phyloP scores from a whole-genome alignment of 176 grass and related monocot species.

The Zea luxurians region DNA sequence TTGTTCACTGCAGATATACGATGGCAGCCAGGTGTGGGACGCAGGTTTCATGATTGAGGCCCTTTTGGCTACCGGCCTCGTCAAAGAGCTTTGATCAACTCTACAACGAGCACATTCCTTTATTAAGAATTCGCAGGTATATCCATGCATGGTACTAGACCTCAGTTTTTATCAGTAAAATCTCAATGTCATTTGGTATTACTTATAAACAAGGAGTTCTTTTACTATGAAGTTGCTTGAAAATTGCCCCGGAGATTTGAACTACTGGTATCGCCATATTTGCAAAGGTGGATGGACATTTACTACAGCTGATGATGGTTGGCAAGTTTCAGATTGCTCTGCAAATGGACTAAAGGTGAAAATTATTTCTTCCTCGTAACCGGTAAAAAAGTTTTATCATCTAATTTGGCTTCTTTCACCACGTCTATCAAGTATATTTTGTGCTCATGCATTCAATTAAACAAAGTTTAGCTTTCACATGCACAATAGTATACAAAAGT shows the following conservation, averaged over 20 bases:
- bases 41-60: background rate
- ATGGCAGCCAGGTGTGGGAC: background rate
- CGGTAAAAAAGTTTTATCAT: background rate
- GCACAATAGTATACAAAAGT: too few species aligned
- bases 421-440: too few species aligned
- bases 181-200: background rate
- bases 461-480: too few species aligned
- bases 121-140: too few species aligned
- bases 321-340: slow-evolving; percentile 93
- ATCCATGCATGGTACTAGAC: too few species aligned
- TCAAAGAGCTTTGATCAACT: background rate
- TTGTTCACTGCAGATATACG: background rate
- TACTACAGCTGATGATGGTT: slow-evolving; percentile 80
- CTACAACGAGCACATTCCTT: background rate
- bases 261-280: slow-evolving; percentile 78
- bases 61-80: background rate
- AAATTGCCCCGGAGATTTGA: slow-evolving; percentile 74
- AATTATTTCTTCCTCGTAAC: background rate
- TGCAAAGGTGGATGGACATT: slow-evolving; percentile 97
- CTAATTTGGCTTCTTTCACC: background rate
- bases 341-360: slow-evolving; percentile 55
- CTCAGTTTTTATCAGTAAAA: too few species aligned
- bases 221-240: slow-evolving; percentile 54
- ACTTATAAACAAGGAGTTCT: slow-evolving; percentile 14
- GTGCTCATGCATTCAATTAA: too few species aligned